These are phyloP conservation scores for Davidsoniella australis DNA, from an alignment of 2,329 filamentous ascomycete genomes.

Conservation along the genomic window DNA sequence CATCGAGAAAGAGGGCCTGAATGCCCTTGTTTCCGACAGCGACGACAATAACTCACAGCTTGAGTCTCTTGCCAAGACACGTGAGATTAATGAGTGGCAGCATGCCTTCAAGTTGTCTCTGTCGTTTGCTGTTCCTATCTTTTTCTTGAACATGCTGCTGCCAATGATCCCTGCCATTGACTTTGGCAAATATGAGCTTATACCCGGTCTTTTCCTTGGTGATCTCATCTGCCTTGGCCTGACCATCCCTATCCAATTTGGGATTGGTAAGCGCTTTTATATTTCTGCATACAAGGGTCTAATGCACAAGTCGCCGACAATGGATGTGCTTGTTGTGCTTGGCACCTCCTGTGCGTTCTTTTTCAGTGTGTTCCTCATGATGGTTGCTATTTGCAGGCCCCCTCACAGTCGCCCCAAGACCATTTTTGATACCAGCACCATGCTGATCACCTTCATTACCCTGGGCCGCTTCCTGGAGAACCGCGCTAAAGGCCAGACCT, in stretches of 20 bases:
- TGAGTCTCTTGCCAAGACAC: conserved; percentile 88
- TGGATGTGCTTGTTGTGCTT: conserved; percentile 90
- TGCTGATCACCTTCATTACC: conserved; percentile 93
- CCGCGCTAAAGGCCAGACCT: conserved; percentile 87
- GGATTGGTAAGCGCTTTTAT: conserved; percentile 89
- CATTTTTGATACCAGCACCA: conserved; percentile 94
- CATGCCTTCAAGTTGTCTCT: conserved; percentile 62
- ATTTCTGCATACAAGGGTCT: conserved; percentile 83
- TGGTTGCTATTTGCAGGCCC: conserved; percentile 56
- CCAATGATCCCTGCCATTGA: conserved; percentile 73
- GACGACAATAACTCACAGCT: conserved; percentile 96
- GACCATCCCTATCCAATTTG: conserved; percentile 89
- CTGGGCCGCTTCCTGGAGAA: conserved; percentile 88
- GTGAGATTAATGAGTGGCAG: conserved; percentile 88
- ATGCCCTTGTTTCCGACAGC: conserved; percentile 74
- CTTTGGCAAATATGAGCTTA: conserved; percentile 49
- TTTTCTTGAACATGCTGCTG: conserved; percentile 81
- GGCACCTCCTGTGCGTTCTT: conserved; percentile 93
- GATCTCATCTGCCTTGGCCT: conserved; percentile 70
- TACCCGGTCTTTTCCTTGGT: conserved; percentile 71
- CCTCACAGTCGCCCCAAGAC: conserved; percentile 71
- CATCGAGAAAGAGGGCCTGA: conserved; percentile 69
- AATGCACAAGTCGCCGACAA: conserved; percentile 80
- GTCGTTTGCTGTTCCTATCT: conserved; percentile 74
- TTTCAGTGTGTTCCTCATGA: conserved; percentile 79